Evolutionary conservation across 441 rosid genomes (phyloP).

Genomic region (Adansonia madagascariensis): DNA sequence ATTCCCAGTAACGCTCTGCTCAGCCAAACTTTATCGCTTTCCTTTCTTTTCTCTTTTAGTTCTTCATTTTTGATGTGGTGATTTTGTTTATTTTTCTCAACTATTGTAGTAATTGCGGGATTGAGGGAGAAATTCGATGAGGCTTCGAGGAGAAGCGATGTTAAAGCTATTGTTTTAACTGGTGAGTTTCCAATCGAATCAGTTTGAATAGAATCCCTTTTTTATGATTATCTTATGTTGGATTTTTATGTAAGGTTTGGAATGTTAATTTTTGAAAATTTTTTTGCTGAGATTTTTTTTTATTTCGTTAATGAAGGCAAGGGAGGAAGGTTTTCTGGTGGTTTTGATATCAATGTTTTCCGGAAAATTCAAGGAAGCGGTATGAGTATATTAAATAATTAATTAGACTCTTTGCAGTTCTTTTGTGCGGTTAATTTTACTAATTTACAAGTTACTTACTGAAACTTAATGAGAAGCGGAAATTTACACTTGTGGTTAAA

Average conservation of each 20-base stretch:
- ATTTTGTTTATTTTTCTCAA: neutral
- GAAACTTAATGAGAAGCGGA: neutral
- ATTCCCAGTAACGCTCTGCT: slow-evolving; percentile 51
- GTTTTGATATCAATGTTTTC: slow-evolving; percentile 5
- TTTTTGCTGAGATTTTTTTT: neutral
- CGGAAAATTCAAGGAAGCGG: slow-evolving; percentile 6
- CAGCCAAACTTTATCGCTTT: neutral
- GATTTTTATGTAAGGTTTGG: no score
- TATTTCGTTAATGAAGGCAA: neutral
- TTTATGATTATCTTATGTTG: neutral
- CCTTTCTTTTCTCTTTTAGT: neutral
- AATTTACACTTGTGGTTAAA: slow-evolving; percentile 29
- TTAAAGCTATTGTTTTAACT: slow-evolving; percentile 78
- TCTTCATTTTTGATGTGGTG: neutral
- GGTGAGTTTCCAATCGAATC: slow-evolving; percentile 45
- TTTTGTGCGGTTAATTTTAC: neutral
- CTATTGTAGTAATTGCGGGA: slow-evolving; percentile 61
- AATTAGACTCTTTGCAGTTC: neutral
- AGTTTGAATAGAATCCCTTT: neutral
- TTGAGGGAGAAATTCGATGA: slow-evolving; percentile 70
- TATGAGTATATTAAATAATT: neutral
- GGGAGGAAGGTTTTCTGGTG: slow-evolving; percentile 12
- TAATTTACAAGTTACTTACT: neutral
- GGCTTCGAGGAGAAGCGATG: slow-evolving; percentile 68
- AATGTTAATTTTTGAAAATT: neutral